Conservation (phyloP, 345 rosid genomes). For the Populus nigra region DNA sequence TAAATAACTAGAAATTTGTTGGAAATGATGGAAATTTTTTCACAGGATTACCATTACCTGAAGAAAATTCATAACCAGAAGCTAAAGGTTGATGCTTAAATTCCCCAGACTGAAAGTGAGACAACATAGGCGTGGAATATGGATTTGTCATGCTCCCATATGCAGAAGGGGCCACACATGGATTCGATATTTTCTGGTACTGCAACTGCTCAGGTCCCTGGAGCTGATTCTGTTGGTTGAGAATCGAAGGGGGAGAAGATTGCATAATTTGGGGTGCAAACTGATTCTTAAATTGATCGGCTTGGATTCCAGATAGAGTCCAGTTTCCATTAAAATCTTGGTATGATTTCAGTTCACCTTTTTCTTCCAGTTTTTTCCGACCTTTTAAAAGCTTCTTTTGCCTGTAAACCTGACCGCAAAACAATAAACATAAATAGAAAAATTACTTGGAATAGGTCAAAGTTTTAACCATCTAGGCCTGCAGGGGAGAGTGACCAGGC, state of each 20-base stretch:
- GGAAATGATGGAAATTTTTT: constrained; percentile 41
- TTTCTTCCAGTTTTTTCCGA: constrained; percentile 41
- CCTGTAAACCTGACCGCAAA: constrained; percentile 43
- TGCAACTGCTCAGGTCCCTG: constrained; percentile 48
- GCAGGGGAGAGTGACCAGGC: neutral
- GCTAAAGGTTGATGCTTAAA: constrained; percentile 42
- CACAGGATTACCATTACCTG: constrained; percentile 33
- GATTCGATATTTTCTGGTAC: constrained; percentile 46
- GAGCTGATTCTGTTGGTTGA: constrained; percentile 46
- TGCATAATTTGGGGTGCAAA: constrained; percentile 27
- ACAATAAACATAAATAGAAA: neutral
- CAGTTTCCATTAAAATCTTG: constrained; percentile 43
- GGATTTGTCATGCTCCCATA: constrained; percentile 55
- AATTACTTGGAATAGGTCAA: neutral
- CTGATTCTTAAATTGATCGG: constrained; percentile 42
- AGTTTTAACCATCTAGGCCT: neutral
- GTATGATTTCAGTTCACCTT: constrained; percentile 33
- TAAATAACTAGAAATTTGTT: constrained; percentile 14
- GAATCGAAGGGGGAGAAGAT: constrained; percentile 42
- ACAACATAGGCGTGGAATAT: constrained; percentile 50
- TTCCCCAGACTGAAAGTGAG: constrained; percentile 48
- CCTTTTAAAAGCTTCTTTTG: constrained; percentile 48
- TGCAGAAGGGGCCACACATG: constrained; percentile 43
- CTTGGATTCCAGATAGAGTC: constrained; percentile 38
- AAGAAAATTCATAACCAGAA: constrained; percentile 50